Conservation (phyloP, 2,329 filamentous ascomycete genomes). For the Trichoderma harzianum region DNA sequence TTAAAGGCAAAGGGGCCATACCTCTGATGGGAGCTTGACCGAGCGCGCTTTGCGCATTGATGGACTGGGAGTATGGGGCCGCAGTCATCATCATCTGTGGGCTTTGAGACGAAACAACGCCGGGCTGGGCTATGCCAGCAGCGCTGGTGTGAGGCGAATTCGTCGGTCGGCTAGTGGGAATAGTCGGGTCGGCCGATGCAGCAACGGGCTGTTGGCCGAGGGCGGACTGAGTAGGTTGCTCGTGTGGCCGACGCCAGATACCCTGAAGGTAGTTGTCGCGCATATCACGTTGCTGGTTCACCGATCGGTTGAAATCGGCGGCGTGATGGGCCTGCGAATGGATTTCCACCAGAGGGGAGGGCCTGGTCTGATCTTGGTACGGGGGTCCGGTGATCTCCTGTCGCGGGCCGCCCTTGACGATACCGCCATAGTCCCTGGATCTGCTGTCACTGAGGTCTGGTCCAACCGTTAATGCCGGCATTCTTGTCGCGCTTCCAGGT, state of each 20-base stretch:
- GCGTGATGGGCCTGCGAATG: constrained; percentile 83
- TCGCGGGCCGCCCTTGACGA: constrained; percentile 72
- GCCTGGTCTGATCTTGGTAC: constrained; percentile 82
- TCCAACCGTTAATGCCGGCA: constrained; percentile 80
- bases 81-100: constrained; percentile 65
- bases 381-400: constrained; percentile 85
- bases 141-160: constrained; percentile 58
- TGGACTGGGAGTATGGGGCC: constrained; percentile 66
- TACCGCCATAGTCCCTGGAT: constrained; percentile 76
- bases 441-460: constrained; percentile 75
- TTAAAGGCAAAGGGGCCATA: constrained; percentile 47
- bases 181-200: constrained; percentile 39
- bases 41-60: constrained; percentile 68
- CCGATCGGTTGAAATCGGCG: constrained; percentile 82
- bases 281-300: constrained; percentile 76
- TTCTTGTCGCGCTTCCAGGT: constrained; percentile 64
- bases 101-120: constrained; percentile 58
- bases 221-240: constrained; percentile 58
- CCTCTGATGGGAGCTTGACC: constrained; percentile 69
- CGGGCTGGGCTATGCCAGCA: constrained; percentile 53
- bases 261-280: constrained; percentile 76
- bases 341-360: constrained; percentile 73
- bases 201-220: constrained; percentile 40
- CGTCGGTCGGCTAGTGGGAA: constrained; percentile 50
- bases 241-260: constrained; percentile 79